Base-by-base conservation (phyloP, 192 early-diverging fungal species). In the Thamnidium elegans region DNA sequence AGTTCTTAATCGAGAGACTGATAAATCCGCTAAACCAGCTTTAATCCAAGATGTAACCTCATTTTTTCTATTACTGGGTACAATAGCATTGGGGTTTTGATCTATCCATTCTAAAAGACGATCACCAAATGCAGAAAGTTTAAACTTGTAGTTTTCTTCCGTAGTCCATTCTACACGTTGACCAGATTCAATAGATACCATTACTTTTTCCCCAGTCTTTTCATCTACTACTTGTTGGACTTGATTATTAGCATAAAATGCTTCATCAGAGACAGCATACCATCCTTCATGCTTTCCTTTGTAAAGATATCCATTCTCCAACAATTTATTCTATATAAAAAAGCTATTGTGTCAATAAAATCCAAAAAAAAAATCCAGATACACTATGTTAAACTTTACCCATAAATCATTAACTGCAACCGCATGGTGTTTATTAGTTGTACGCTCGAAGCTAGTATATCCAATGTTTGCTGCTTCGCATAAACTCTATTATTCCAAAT, bases 251-350 rank as follows among this genome's bases (percentile, higher is more conserved):
- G 92, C 79, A 66, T 94, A 94, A 67, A 94, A 98, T 0, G 92
- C 90, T 77, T 98, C 96, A 68, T 98, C 96, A 11, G 95, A 96
- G 5, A 98, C 86, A 1, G 90, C 87, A 75, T 98, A 98, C 94
- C 94, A 98, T 26, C 96, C 96, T 50, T 88, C 82, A 52, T 98
- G 93, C 48, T 74, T 71, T 19, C 93, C 94, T 76, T 94, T 95
- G 79, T 95, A 97, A 47, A 98, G 91, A 63, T 86, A 86, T 20
- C 92, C 92, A 23, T 73, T 77, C 6, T 85, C 75, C 17, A 81
- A 72, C 14, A 98, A 76, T 55, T 52, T 44, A 43, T 83, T 73
- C 87, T 88, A 47, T 19, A 26, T 2, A 26, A 26, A 26, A 26
- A 26, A 20, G 4, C 9, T 48, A 1, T 30, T 15, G 3, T 10